Percentiles rank a stretch among this genome's conserved stretches.
phyloP scores from a whole-genome alignment of 1,284 basidiomycete species.

The Anthracocystis panici-leucophaei region DNA sequence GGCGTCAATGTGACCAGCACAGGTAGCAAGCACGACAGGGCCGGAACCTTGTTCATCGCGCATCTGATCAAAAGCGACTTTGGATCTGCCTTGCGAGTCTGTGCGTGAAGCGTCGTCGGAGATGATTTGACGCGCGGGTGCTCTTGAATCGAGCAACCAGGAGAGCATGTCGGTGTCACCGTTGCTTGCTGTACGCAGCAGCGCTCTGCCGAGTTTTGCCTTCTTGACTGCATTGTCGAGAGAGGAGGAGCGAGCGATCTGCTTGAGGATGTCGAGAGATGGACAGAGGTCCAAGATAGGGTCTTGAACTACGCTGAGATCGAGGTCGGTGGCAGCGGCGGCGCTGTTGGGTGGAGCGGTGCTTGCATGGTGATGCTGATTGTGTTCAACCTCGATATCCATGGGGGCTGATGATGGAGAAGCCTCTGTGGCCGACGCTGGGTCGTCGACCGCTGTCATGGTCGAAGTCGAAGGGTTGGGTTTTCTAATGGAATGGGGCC shows the following conservation, averaged over 20 bases:
- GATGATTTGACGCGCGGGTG: constrained; percentile 33
- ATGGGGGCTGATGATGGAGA: background rate
- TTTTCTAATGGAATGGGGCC: background rate
- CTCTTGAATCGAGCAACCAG: constrained; percentile 54
- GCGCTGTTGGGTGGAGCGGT: background rate
- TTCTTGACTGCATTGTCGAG: constrained; percentile 21
- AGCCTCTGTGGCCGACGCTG: background rate
- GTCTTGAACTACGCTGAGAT: constrained; percentile 40
- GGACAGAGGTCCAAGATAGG: constrained; percentile 57
- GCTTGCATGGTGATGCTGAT: background rate
- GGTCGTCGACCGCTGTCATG: background rate
- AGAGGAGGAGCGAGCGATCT: constrained; percentile 25
- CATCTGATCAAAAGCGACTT: constrained; percentile 30
- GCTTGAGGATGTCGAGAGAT: constrained; percentile 47
- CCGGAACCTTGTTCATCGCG: constrained; percentile 58
- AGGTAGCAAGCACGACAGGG: constrained; percentile 58
- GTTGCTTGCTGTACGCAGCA: constrained; percentile 53
- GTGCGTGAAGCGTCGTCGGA: constrained; percentile 8
- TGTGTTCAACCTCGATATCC: constrained; percentile 9
- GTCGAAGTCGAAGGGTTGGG: background rate
- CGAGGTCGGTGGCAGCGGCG: constrained; percentile 19
- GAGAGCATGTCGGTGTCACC: constrained; percentile 61
- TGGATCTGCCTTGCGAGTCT: constrained; percentile 19
- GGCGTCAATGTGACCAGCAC: constrained; percentile 59
- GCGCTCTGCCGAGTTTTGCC: constrained; percentile 34